Evolutionary conservation across 2,329 filamentous ascomycete species (phyloP), one percentile per base, ranked within the genome.

Genomic region (Ascochyta viciae-villosae): DNA sequence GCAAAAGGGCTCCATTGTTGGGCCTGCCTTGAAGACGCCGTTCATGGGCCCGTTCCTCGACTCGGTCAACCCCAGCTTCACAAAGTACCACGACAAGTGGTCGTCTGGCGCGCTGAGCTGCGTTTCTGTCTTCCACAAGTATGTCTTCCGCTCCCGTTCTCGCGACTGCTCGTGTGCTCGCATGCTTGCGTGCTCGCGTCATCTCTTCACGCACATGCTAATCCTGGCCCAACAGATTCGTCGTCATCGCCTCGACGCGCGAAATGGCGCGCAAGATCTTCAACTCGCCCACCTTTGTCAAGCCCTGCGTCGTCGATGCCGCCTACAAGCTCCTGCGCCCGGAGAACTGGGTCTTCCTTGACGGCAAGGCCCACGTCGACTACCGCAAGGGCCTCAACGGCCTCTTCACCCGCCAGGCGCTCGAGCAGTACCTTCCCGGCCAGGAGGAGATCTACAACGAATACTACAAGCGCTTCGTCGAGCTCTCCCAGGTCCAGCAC

Each of bases 61-160:
- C 73, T 96, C 92, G 26, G 83, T 98, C 68, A 88, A 96, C 76
- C 95, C 95, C 54, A 91, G 94, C 72, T 98, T 97, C 75, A 87
- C 89, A 58, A 86, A 93, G 71, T 99, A 99, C 81, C 85, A 93
- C 76, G 88, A 84, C 58, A 97, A 98, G 83, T 99, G 95, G 95
- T 77, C 84, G 68, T 96, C 92, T 72, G 95, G 91, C 42, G 89
- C 91, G 43, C 83, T 99, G 67, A 97, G 93, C 83, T 99, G 95
- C 74, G 95, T 99, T 60, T 97, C 93, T 2, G 92, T 99, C 70
- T 99, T 99, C 82, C 95, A 99, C 87, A 99, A 98, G 92, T 96
- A 85, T 15, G 67, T 26, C 42, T 48, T 33, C 31, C 16, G 52
- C 6, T 15, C 12, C 6, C 40, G 50, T 31, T 33, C 16, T 22